Conservation (phyloP, 2,329 filamentous ascomycete species). For the Colletotrichum phormii region DNA sequence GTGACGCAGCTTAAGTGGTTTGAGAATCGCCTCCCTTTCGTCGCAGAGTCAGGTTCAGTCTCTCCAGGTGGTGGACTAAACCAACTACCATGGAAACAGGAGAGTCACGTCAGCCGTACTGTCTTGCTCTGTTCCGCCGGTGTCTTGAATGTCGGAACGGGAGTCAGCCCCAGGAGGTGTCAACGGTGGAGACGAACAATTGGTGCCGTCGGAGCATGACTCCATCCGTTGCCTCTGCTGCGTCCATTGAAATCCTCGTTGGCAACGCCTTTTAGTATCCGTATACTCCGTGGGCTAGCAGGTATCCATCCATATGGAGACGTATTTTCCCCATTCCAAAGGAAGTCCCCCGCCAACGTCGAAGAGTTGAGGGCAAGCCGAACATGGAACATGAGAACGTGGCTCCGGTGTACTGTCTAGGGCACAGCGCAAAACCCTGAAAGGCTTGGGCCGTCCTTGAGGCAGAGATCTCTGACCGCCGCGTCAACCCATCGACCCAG, state of each 20-base stretch:
- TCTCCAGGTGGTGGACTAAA: slow-evolving; percentile 8
- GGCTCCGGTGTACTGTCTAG: slow-evolving; percentile 1
- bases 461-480: slow-evolving; percentile 6
- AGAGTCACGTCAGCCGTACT: slow-evolving; percentile 8
- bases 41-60: slow-evolving; percentile 1
- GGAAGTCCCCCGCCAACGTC: not conserved
- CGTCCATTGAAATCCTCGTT: not conserved
- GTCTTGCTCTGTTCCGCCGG: slow-evolving; percentile 18
- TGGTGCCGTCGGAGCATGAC: not conserved
- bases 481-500: not conserved
- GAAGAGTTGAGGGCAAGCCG: not conserved
- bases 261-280: not conserved
- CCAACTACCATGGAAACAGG: not conserved
- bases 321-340: not conserved
- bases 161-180: slow-evolving; percentile 17
- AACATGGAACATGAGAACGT: slow-evolving; percentile 10
- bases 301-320: not conserved
- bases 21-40: slow-evolving; percentile 18
- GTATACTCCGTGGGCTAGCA: no score
- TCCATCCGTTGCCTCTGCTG: not conserved
- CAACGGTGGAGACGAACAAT: not conserved
- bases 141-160: slow-evolving; percentile 18
- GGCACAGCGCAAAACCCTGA: not conserved
- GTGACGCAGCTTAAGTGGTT: slow-evolving; percentile 26
- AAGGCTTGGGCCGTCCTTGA: slow-evolving; percentile 17